Evolutionary conservation across 1,284 basidiomycete genomes (phyloP), one percentile per base, ranked within the genome.

Genomic region (Microbotryum saponariae): DNA sequence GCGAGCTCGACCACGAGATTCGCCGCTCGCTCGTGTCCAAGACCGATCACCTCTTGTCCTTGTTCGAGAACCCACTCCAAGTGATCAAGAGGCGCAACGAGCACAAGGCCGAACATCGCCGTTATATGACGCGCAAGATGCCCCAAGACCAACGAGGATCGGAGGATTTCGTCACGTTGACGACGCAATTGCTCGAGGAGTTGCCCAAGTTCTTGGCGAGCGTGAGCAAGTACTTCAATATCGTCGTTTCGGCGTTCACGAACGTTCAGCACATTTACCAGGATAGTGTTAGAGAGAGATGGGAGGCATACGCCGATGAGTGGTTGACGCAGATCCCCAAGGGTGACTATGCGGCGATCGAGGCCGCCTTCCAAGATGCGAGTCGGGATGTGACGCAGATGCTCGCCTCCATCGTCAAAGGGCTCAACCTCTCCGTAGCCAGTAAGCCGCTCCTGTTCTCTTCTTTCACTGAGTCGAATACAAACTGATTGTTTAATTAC

Each of bases 181-280:
- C 76, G 52, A 62, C 69, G 3, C 76, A 76, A 63, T 74, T 77
- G 27, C 67, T 74, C 59, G 73, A 77, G 48, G 77, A 78, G 60
- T 68, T 78, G 23, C 77, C 77, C 3, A 64, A 71, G 33, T 73
- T 77, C 66, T 70, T 76, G 53, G 71, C 71, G 56, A 73, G 73
- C 58, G 65, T 76, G 6, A 72, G 73, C 54, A 66, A 71, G n/a
- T 67, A 75, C 29, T 63, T 76, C 51, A 73, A 76, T 51, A 70
- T 73, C 47, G 73, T 75, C 61, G 67, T 75, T 56, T 65, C 68
- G 14, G 70, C 72, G 42, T 73, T 76, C 31, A 71, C 74, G 1
- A 61, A 70, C 10, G 66, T 74, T 16, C 75, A 76, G 59, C 70
- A 71, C 8, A 62, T 70, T 1, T 73, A 73, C 64, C 66, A 72